Evolutionary conservation across 495 filamentous ascomycete species (phyloP).

Genomic region (Penicillium alfredii): DNA sequence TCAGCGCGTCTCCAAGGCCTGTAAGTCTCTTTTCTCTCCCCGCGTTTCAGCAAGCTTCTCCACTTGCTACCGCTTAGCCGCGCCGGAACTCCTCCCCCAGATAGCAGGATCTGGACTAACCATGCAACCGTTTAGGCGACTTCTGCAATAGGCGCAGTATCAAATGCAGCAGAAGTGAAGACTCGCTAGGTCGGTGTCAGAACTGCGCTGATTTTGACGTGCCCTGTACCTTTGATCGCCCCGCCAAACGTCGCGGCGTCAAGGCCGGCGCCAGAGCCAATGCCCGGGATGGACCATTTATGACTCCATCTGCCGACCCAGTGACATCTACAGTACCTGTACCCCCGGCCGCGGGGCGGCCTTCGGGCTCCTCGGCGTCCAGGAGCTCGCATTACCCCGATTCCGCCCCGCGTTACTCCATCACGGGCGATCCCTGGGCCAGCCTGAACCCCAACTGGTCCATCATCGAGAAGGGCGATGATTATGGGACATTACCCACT

Average conservation of each 20-base stretch:
- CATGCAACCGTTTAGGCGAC: conserved; percentile 18
- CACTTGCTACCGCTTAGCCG: conserved; percentile 11
- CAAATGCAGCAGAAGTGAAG: conserved; percentile 21
- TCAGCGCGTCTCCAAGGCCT: conserved; percentile 29
- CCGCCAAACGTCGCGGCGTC: conserved; percentile 60
- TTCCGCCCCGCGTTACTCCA: conserved; percentile 9
- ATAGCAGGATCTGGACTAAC: conserved; percentile 5
- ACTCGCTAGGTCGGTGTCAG: conserved; percentile 23
- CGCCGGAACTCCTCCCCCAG: no score
- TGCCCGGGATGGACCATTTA: conserved; percentile 8
- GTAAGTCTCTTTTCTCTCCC: conserved; percentile 11
- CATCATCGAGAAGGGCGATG: conserved; percentile 20
- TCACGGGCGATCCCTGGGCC: conserved; percentile 20
- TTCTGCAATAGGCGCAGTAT: conserved; percentile 32
- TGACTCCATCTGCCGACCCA: conserved; percentile 3
- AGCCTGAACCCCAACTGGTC: conserved; percentile 18
- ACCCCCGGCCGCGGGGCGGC: conserved; percentile 8
- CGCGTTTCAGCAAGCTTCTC: conserved; percentile 9
- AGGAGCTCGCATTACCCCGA: conserved; percentile 17
- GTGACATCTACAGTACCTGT: no score
- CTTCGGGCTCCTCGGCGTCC: conserved; percentile 15
- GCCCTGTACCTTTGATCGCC: conserved; percentile 66
- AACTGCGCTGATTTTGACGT: conserved; percentile 62
- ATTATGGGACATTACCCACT: conserved; percentile 21
- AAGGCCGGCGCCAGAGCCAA: conserved; percentile 19